Evolutionary conservation across 139 green algal species (phyloP), one percentile per base, ranked within the genome.

Genomic region (Deuterostichococcus epilithicus): DNA sequence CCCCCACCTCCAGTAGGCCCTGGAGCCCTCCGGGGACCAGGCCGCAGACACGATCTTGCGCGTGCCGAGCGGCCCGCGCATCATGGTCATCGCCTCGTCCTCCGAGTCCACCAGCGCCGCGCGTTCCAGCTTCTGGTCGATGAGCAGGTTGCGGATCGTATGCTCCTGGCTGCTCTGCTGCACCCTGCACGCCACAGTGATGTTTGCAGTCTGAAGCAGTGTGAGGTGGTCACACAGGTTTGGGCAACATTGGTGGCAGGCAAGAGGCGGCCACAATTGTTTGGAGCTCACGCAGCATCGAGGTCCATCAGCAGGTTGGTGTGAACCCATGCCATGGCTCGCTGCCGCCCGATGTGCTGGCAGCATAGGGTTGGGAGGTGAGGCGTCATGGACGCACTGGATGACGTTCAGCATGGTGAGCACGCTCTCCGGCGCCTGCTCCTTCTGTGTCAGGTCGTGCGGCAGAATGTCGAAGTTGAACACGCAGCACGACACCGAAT

Each of bases 381-480:
- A 63, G 10, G 18, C 32, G 10, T 72, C 38, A 13, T 26, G 37
- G 1, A 66, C 38, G n/a, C 72, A 71, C 22, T 28, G 52, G 39
- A 79, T 39, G 37, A 79, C 75, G 35, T 74, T 38, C 42, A 68
- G 25, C 38, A 79, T 71, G 1, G 75, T 79, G 0, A 47, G 3
- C 3, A 76, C 44, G 33, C 71, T 30, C 1, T 44, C 0, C 3
- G 76, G 76, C 34, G 35, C 34, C 39, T 75, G 39, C 26, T 45
- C n/a, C 70, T 39, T 68, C 32, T 32, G 30, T 1, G 42, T n/a
- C 18, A 76, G 65, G 70, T 81, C 58, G 42, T 67, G 70, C 30
- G 30, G 15, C 34, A 47, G 69, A 25, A 65, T 52, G 58, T 72
- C 76, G 70, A 73, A 81, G 37, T 60, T 76, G 38, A 38, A 76